Conservation (phyloP, 2,329 filamentous ascomycete genomes). For the Phyllosticta citriasiana region DNA sequence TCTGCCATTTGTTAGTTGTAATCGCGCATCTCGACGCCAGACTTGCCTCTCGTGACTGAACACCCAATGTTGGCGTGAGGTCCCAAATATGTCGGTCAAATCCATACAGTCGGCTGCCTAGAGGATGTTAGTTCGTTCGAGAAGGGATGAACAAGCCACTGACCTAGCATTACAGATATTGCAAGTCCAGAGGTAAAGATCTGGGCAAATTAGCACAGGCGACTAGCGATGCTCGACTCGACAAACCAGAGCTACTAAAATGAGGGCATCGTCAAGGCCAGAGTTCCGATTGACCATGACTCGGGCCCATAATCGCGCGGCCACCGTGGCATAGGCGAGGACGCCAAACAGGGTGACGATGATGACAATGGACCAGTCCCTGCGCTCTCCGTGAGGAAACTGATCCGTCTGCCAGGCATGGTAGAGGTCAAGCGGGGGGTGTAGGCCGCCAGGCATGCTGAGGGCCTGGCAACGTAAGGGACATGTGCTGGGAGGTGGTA, state of each 20-base stretch:
- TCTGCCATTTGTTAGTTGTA: not conserved
- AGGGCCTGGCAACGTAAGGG: not conserved
- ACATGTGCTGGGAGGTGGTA: not conserved
- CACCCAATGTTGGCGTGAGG: not conserved
- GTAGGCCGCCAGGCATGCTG: conserved; percentile 6
- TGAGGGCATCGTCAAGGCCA: conserved; percentile 4
- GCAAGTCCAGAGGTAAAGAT: not conserved
- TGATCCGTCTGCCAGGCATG: not conserved
- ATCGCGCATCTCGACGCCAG: not conserved
- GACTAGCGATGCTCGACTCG: no score
- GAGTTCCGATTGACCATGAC: not conserved
- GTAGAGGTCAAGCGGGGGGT: conserved; percentile 2
- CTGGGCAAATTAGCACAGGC: not conserved
- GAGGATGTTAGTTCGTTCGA: not conserved
- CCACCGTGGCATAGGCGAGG: not conserved
- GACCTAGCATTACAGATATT: not conserved
- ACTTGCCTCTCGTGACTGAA: conserved; percentile 1
- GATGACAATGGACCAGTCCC: not conserved
- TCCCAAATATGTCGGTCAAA: conserved; percentile 10
- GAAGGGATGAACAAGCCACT: not conserved
- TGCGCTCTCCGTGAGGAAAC: conserved; percentile 2
- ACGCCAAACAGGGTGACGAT: not conserved
- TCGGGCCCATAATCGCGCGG: not conserved
- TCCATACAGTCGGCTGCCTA: not conserved
- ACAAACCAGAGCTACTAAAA: conserved; percentile 2